Base-by-base conservation (phyloP, 2,329 filamentous ascomycete genomes). In the Aureobasidium mangrovei region DNA sequence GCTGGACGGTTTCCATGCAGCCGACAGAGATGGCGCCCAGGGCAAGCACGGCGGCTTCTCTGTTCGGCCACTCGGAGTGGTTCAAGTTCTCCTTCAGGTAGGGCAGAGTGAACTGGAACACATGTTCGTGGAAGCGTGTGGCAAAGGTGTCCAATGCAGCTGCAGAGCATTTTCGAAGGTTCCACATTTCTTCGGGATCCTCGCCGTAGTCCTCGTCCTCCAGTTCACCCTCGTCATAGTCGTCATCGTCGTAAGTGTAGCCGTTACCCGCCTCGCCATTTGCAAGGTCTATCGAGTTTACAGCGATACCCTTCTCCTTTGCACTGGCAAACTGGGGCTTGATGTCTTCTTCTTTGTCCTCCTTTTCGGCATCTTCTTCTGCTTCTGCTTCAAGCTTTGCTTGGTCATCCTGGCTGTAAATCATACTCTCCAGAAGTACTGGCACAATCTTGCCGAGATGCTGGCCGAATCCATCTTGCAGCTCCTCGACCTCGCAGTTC, bases 381-480 rank as follows among this genome's bases (percentile, higher is more conserved):
- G 71, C 70, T 58, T 89, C 89, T 7, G 84, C 86, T 58, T 91
- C 90, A 6, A 97, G 75, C 48, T 90, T 77, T 33, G 88, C 79
- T 62, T 95, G 93, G 60, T 97, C 93, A 62, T 98, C 93, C 59
- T 93, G 88, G 63, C 86, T 88, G 69, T 97, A 98, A 1, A 97
- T 83, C 91, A 98, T 98, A 67, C 88, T 94, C 60, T 93, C 83
- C 6, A 98, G 79, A 49, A 98, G 74, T 1, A 96, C 86, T 0
- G 93, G 93, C 31, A 98, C 85, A 59, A 97, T 91, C 68, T 87
- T 88, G 60, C 80, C 72, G 54, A 97, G 80, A 65, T 88, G 88
- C 0, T 90, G 90, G 7, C 79, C 83, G 43, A 98, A 75, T 0
- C 82, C 79, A 60, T 83, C 79, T 74, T 88, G 89, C 52, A 97